Percentiles rank a stretch among this genome's conserved stretches.
phyloP scores from a whole-genome alignment of 1,284 basidiomycete species.

The Cutaneotrichosporon dermatis region DNA sequence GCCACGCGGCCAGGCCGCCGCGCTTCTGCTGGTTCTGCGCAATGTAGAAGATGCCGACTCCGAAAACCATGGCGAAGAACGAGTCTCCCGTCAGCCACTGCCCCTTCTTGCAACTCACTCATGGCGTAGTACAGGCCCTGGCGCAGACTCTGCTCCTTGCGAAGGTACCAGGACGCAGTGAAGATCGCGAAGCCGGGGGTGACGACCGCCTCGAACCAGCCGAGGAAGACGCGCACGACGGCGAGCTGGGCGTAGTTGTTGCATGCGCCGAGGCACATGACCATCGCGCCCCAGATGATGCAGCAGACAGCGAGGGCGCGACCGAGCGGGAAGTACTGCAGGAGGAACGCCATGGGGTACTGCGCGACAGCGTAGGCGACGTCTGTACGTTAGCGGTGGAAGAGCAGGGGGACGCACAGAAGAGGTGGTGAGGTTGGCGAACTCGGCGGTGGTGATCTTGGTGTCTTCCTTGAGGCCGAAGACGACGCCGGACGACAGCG shows the following conservation, averaged over 20 bases:
- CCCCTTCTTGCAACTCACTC: constrained; percentile 14
- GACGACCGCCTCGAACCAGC: constrained; percentile 30
- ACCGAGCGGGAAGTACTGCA: constrained; percentile 31
- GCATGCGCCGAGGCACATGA: constrained; percentile 25
- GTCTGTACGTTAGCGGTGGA: constrained; percentile 6
- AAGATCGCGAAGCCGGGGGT: constrained; percentile 30
- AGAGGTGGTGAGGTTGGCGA: constrained; percentile 20
- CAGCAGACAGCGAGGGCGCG: constrained; percentile 17
- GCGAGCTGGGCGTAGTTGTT: constrained; percentile 28
- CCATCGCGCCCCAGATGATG: constrained; percentile 27
- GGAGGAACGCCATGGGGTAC: constrained; percentile 28
- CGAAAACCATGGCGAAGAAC: constrained; percentile 27
- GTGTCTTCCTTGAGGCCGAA: constrained; percentile 32
- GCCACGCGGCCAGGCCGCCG: constrained; percentile 29
- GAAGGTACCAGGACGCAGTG: constrained; percentile 14
- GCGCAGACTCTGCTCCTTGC: constrained; percentile 16
- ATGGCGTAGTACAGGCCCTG: constrained; percentile 27
- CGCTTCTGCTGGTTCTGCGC: constrained; percentile 17
- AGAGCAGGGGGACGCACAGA: constrained; percentile 3
- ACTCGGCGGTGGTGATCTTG: constrained; percentile 25
- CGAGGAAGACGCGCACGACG: constrained; percentile 20
- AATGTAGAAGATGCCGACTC: constrained; percentile 26
- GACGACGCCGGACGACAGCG: constrained; percentile 12
- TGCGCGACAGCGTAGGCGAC: constrained; percentile 24
- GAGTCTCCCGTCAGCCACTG: constrained; percentile 14